A percentile compares a stretch with the other conserved stretches of the same genome.
These are phyloP conservation scores for Penicillium sclerotiorum DNA, from an alignment of 2,329 filamentous ascomycete species.

Conservation along the genomic window DNA sequence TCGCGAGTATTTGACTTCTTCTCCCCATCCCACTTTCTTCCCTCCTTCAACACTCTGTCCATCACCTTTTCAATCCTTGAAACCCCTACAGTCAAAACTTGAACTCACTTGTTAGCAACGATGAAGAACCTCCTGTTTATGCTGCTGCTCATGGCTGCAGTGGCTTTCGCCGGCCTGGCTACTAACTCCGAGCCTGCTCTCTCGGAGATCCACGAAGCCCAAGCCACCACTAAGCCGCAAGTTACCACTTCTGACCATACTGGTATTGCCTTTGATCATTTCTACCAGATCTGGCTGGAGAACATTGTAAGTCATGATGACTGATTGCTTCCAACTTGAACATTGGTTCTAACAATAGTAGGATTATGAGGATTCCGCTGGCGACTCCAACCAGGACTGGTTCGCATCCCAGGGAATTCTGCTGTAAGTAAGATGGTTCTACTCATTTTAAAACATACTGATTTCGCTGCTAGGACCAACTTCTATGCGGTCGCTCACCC, in stretches of 20 bases:
- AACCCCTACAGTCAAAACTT: neutral
- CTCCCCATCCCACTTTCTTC: neutral
- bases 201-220: slow-evolving; percentile 31
- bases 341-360: no score
- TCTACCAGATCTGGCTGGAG: slow-evolving; percentile 75
- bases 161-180: slow-evolving; percentile 28
- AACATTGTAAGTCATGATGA: slow-evolving; percentile 70
- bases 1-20: no score
- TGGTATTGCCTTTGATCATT: slow-evolving; percentile 72
- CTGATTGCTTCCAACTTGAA: no score
- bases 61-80: neutral
- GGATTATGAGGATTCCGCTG: slow-evolving; percentile 64
- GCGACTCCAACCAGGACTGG: slow-evolving; percentile 52
- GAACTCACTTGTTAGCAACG: neutral
- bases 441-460: neutral
- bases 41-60: neutral
- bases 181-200: slow-evolving; percentile 30
- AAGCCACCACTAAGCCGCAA: slow-evolving; percentile 61
- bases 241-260: slow-evolving; percentile 66
- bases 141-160: slow-evolving; percentile 26
- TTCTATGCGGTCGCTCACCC: slow-evolving; percentile 70
- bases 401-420: slow-evolving; percentile 57
- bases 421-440: slow-evolving; percentile 39
- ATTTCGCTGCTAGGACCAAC: slow-evolving; percentile 41
- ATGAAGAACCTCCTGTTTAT: slow-evolving; percentile 49